A percentile compares a stretch with the other conserved stretches of the same genome.
These are phyloP conservation scores for Pythium grandisporangium DNA, from an alignment of 352 stramenopile species.

Conservation along the genomic window DNA sequence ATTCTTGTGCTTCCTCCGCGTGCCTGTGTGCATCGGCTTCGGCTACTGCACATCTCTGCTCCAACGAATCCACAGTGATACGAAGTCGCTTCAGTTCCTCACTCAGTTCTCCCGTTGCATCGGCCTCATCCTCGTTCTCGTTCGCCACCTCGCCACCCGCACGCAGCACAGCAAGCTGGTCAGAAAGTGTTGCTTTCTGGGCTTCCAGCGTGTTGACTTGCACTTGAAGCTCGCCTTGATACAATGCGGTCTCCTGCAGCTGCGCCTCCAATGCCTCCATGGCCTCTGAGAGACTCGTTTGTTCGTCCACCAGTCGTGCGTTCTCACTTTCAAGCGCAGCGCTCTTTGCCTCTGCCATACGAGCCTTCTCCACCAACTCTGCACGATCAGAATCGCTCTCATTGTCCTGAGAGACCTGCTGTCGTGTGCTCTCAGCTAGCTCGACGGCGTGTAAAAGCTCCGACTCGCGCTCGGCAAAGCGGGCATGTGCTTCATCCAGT, in stretches of 20 bases:
- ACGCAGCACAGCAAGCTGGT: slow-evolving; percentile 16
- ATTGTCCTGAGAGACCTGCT: neutral
- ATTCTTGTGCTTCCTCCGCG: too few species aligned
- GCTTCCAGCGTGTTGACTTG: slow-evolving; percentile 17
- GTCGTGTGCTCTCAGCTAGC: neutral
- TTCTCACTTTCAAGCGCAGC: slow-evolving; percentile 9
- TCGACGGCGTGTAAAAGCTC: slow-evolving; percentile 3
- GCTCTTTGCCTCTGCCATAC: neutral
- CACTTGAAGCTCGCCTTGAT: slow-evolving; percentile 14
- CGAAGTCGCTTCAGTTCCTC: neutral
- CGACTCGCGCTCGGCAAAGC: slow-evolving; percentile 7
- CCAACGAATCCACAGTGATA: neutral
- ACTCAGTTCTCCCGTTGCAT: neutral
- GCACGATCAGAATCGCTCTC: neutral
- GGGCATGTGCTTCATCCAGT: slow-evolving; percentile 1
- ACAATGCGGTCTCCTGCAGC: slow-evolving; percentile 16
- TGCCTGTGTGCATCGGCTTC: too few species aligned
- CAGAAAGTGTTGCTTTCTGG: slow-evolving; percentile 21
- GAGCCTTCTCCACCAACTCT: neutral
- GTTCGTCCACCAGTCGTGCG: slow-evolving; percentile 9
- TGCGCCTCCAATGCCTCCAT: slow-evolving; percentile 24
- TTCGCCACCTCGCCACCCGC: too few species aligned
- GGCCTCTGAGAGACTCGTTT: slow-evolving; percentile 15
- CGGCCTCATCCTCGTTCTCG: too few species aligned
- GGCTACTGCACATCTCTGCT: neutral